Percentiles rank a stretch among this genome's conserved stretches.
Conservation (phyloP, 2,329 filamentous ascomycete species). For the Diaporthe sp. region DNA sequence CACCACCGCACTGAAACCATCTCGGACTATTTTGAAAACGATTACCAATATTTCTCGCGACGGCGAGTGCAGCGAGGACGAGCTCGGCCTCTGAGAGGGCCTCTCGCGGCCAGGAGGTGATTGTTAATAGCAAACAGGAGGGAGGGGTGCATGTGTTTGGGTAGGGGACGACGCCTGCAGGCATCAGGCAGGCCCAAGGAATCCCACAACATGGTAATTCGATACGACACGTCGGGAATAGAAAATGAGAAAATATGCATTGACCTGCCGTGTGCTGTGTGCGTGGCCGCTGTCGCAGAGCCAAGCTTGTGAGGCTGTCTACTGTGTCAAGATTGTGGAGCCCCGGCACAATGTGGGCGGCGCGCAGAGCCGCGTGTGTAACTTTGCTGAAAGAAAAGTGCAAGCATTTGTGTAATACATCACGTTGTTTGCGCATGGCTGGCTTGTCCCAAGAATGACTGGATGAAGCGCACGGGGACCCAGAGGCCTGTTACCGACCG, state of each 20-base stretch:
- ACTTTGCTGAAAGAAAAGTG: neutral
- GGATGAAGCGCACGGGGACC: neutral
- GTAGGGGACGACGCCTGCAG: neutral
- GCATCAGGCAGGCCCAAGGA: neutral
- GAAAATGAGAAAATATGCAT: constrained; percentile 7
- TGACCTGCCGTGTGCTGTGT: constrained; percentile 7
- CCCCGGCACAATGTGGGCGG: constrained; percentile 7
- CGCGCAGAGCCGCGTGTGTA: constrained; percentile 11
- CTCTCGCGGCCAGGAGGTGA: neutral
- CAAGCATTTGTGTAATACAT: neutral
- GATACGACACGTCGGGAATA: constrained; percentile 15
- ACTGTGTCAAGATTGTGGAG: constrained; percentile 21
- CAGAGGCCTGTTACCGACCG: neutral
- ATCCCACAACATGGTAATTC: neutral
- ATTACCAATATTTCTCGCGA: constrained; percentile 30
- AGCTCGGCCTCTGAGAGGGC: constrained; percentile 34
- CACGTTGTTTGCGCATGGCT: neutral
- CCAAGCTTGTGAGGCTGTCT: constrained; percentile 26
- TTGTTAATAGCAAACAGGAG: neutral
- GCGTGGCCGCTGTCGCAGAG: constrained; percentile 1
- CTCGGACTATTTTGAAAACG: constrained; percentile 23
- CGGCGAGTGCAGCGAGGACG: constrained; percentile 36
- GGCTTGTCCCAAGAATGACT: neutral
- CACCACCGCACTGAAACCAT: constrained; percentile 31
- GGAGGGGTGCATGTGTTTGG: neutral